Evolutionary conservation across 441 rosid species (phyloP).

Genomic region (Jatropha multifida): DNA sequence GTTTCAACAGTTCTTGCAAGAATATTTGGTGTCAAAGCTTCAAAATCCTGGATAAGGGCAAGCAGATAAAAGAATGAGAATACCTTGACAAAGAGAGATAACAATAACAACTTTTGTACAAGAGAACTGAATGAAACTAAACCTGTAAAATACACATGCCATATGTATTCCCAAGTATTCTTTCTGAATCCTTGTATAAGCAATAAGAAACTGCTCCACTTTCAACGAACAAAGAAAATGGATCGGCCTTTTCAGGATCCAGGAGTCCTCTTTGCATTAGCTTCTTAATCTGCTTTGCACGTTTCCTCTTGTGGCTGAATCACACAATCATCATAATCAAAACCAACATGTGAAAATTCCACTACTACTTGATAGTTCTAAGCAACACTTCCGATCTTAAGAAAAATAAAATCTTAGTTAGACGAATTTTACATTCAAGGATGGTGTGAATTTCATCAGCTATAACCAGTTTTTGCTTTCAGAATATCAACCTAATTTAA

Average conservation of each 20-base stretch:
- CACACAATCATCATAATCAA: neutral
- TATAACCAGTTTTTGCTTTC: no score
- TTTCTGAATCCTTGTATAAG: conserved; percentile 78
- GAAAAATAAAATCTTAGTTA: no score
- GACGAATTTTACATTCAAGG: no score
- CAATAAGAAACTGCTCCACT: conserved; percentile 75
- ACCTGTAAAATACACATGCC: conserved; percentile 96
- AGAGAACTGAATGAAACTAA: neutral
- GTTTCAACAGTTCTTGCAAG: conserved; percentile 93
- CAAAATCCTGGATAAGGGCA: conserved; percentile 60
- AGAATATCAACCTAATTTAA: no score
- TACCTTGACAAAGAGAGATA: neutral
- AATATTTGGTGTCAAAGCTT: conserved; percentile 89
- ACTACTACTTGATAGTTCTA: no score
- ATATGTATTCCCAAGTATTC: conserved; percentile 83
- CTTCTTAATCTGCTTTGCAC: conserved; percentile 82
- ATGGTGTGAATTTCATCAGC: no score
- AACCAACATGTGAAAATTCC: neutral
- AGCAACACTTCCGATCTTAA: neutral
- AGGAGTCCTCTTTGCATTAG: conserved; percentile 74
- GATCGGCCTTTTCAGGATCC: conserved; percentile 90
- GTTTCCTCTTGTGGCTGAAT: conserved; percentile 82
- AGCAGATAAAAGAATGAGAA: conserved; percentile 7
- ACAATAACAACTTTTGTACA: neutral
- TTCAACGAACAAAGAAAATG: conserved; percentile 84